Base-by-base conservation (phyloP, 2,329 filamentous ascomycete genomes). In the Arthrinium phaeospermum region DNA sequence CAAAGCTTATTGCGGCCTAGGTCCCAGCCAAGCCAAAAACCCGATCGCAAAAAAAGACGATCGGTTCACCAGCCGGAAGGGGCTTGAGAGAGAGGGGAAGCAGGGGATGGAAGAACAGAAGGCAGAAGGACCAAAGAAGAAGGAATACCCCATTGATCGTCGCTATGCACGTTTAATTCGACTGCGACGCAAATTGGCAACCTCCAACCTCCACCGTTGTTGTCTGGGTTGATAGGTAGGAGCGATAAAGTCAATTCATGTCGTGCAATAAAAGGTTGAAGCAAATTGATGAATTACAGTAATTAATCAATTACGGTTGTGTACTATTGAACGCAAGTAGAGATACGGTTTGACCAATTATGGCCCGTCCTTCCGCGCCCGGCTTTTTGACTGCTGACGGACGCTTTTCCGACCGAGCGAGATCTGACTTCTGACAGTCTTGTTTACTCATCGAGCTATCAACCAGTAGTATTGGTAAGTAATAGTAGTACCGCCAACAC, bases 1-100 rank as follows among this genome's bases (percentile, higher is more conserved):
- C 57, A 64, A 41, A 64, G 57, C 57, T 41, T 64, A 24, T 64
- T 64, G 57, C 27, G 34, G 57, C 57, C n/a, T 64, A 64, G 57
- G 19, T 64, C 8, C 10, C 34, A 41, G 53, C 34, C 34, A 41
- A 41, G 57, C 30, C 53, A 16, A 34, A 61, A 61, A 64, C 19
- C 22, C 46, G 57, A 64, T 64, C 57, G 34, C 34, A 19, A 64
- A 16, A 14, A 19, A 37, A 61, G 27, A 37, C 37, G 57, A 64
- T 64, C 57, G 57, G 57, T 6, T 64, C 16, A 10, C 34, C 57
- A 16, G 30, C 4, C 19, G 6, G 47, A 24, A 14, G 49, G 49
- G 27, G 51, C 4, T 30, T 4, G 16, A 34, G 16, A 24, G 30
- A 30, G 27, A 4, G 27, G 27, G 34, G 34, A 7, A 64, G 22